Conservation (phyloP, 2,329 filamentous ascomycete genomes). For the Botryotinia convoluta region DNA sequence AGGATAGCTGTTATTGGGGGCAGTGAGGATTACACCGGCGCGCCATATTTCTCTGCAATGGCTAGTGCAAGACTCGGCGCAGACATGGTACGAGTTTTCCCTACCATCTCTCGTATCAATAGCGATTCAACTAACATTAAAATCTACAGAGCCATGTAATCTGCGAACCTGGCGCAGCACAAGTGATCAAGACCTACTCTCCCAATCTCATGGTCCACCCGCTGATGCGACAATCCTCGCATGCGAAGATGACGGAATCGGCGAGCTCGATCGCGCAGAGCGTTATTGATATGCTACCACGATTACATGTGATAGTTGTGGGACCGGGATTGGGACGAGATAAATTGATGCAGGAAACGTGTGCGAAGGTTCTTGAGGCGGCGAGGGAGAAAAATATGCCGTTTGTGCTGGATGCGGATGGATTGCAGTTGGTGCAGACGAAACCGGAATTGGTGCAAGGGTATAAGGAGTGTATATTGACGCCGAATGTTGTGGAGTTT, state of each 20-base stretch:
- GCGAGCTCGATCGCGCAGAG: constrained; percentile 60
- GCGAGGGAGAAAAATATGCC: constrained; percentile 71
- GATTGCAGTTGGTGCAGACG: constrained; percentile 72
- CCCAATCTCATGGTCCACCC: constrained; percentile 99
- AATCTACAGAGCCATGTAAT: constrained; percentile 77
- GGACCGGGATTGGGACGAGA: constrained; percentile 91
- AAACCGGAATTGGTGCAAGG: constrained; percentile 75
- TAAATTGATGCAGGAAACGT: constrained; percentile 83
- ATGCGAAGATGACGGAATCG: constrained; percentile 52
- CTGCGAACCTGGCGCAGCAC: constrained; percentile 82
- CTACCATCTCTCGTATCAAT: background rate
- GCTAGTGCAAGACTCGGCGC: constrained; percentile 86
- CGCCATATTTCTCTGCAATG: constrained; percentile 97
- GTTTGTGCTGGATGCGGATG: constrained; percentile 90
- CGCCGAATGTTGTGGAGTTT: constrained; percentile 95
- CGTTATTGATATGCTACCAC: constrained; percentile 77
- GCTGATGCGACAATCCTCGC: constrained; percentile 75
- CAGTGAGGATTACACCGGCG: constrained; percentile 93
- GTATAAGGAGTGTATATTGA: constrained; percentile 81
- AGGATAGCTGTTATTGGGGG: constrained; percentile 92
- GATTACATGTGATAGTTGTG: constrained; percentile 88
- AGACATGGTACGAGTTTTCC: constrained; percentile 66
- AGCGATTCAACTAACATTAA: constrained; percentile 7
- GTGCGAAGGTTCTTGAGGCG: constrained; percentile 72
- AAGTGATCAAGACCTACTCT: constrained; percentile 95